Base-by-base conservation (phyloP, 495 filamentous ascomycete species). In the Cercophora scortea region DNA sequence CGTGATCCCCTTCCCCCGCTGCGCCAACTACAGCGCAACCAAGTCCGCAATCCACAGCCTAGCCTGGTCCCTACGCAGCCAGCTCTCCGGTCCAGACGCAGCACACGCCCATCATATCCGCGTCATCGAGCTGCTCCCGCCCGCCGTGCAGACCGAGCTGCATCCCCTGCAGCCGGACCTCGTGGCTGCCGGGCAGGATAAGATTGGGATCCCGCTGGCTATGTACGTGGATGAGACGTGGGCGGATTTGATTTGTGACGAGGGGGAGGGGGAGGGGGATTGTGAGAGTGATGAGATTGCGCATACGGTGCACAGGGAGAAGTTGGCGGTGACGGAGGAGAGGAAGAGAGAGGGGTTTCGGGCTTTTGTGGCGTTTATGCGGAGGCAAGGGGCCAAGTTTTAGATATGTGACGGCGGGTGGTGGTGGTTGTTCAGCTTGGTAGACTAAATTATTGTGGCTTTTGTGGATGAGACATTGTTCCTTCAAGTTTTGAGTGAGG, bases 81-180 rank as follows among this genome's bases (percentile, higher is more conserved):
- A 87, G 65, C 65, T 89, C 0, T 58, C 67, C 0, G 51, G 45
- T 1, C 53, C 55, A 0, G 18, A 34, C 1, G 50, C 59, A 0
- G 45, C 47, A 2, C 17, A 34, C 1, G 61, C 59, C 25, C 42
- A 41, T 10, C 59, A 60, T 34, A 65, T 87, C 18, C 75, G 74
- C 39, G 73, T 88, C 4, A 67, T 88, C 32, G 85, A 89, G 66
- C 62, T 87, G 12, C 71, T 83, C 42, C 84, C 84, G 6, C 84
- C 85, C 4, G 75, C 81, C 3, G 83, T 89, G 25, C 81, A 84
- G 69, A 89, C 78, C 6, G 80, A 83, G 63, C 64, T 83, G 47
- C 79, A 81, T 51, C 66, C 76, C 47, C 67, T 68, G 46, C 76
- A 77, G 57, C 52, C 60, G 16, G 76, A 81, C 51, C 67, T 76